Evolutionary conservation across 805 yeast species (phyloP), one percentile per base, ranked within the genome.

Genomic region (Candida insectalens): DNA sequence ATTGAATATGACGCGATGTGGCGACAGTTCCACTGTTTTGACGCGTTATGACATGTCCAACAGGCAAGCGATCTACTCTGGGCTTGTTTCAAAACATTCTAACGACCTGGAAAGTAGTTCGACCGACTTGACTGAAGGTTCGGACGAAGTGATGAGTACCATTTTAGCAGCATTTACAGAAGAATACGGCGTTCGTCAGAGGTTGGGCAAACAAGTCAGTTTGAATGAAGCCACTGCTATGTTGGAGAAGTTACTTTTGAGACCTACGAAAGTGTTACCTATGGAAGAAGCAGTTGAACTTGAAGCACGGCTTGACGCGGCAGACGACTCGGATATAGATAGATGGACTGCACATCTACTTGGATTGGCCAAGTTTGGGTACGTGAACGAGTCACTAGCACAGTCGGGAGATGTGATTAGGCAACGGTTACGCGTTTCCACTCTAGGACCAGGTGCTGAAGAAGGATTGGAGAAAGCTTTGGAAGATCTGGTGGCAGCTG

Each of bases 331-430:
- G n/a, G n/a, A n/a, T n/a, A n/a, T n/a, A n/a, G n/a, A n/a, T n/a
- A n/a, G n/a, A n/a, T n/a, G n/a, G 33, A 55, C 51, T 35, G 58
- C 59, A 39, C 75, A 69, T 42, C 62, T 67, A 36, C 42, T 65
- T 33, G 57, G 69, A 0, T 62, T 69, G 22, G 56, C 66, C 29
- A 63, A 63, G 12, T 50, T 69, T 40, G 74, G 75, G 2, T 67
- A 67, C 44, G 57, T 68, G n/a, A 70, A 67, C 39, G 51, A 48
- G 32, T 36, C 48, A 5, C 9, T 40, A 17, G n/a, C 33, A 12
- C 19, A 10, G 9, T 13, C 19, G 8, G 25, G 19, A 15, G 25
- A 14, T 3, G 17, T 25, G 7, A 29, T 29, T 6, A 20, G 18
- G 22, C 32, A 29, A n/a, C n/a, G n/a, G n/a, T n/a, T n/a, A n/a